phyloP scores from a whole-genome alignment of 2,329 filamentous ascomycete genomes.

The Fusarium pseudoanthophilum region DNA sequence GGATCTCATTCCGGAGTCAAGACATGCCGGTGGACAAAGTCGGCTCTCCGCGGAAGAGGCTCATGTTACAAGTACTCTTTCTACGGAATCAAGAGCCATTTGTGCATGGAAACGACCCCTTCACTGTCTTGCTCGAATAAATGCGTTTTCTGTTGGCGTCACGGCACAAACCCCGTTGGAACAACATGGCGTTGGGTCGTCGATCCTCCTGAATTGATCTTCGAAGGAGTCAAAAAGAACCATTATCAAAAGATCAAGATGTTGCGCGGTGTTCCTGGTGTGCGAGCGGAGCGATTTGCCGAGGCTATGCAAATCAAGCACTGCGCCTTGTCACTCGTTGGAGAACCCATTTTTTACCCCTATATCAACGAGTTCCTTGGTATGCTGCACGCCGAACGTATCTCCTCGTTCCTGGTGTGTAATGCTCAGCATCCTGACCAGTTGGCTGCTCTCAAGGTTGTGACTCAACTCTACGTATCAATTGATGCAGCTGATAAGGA shows the following conservation, averaged over 20 bases:
- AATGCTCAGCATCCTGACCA: conserved; percentile 97
- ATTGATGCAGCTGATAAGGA: conserved; percentile 95
- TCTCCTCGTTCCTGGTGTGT: conserved; percentile 95
- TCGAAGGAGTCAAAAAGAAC: conserved; percentile 86
- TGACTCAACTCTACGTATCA: conserved; percentile 95
- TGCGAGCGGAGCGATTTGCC: conserved; percentile 88
- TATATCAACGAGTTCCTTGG: conserved; percentile 92
- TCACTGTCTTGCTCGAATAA: conserved; percentile 98
- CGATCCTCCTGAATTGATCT: conserved; percentile 89
- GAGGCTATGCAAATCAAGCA: conserved; percentile 95
- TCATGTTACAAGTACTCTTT: conserved; percentile 99
- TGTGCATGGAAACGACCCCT: conserved; percentile 98
- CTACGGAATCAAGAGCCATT: conserved; percentile 95
- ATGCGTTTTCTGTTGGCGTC: conserved; percentile 98
- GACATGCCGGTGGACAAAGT: conserved; percentile 99
- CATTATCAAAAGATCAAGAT: conserved; percentile 99
- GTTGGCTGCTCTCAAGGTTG: conserved; percentile 80
- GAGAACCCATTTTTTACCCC: conserved; percentile 98
- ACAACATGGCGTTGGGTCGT: conserved; percentile 98
- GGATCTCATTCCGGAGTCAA: conserved; percentile 97
- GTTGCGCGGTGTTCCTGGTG: conserved; percentile 92
- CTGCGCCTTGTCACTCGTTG: conserved; percentile 90
- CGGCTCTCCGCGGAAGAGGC: conserved; percentile 88
- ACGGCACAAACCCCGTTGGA: conserved; percentile 95
- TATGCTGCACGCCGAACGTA: conserved; percentile 85